A percentile compares a stretch with the other conserved stretches of the same genome.
Evolutionary conservation across 225 moss, liverwort and hornwort genomes (phyloP).

Genomic region (Straminergon stramineum): DNA sequence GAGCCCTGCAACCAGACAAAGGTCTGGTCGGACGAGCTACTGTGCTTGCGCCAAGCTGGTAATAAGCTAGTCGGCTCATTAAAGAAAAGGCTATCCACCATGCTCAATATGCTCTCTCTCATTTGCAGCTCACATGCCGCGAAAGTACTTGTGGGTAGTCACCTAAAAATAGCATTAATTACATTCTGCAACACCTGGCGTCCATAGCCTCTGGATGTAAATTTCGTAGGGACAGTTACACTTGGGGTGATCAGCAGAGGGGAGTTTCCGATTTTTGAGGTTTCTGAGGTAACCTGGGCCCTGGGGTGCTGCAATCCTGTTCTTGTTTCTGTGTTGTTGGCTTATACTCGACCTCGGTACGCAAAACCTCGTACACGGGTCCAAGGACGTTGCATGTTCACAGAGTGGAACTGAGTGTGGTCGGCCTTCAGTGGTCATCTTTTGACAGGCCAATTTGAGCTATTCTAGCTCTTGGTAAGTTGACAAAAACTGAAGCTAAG

Average conservation of each 20-base stretch:
- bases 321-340: background rate
- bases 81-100: background rate
- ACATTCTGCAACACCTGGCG: background rate
- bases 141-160: background rate
- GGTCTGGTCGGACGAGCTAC: background rate
- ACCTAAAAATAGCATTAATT: conserved; percentile 6
- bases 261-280: background rate
- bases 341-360: background rate
- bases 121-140: conserved; percentile 38
- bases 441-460: background rate
- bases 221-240: background rate
- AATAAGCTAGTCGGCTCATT: conserved; percentile 25
- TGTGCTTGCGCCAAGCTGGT: background rate
- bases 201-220: background rate
- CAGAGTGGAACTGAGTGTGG: background rate
- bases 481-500: background rate
- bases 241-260: background rate
- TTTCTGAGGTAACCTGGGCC: background rate
- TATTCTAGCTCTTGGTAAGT: background rate
- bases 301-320: background rate
- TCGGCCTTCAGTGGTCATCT: background rate
- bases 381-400: background rate
- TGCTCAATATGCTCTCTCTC: conserved; percentile 33
- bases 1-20: background rate
- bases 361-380: background rate